Evolutionary conservation across 257 asterid species (phyloP), one percentile per base, ranked within the genome.

Genomic region (Jaltomata sinuosa): DNA sequence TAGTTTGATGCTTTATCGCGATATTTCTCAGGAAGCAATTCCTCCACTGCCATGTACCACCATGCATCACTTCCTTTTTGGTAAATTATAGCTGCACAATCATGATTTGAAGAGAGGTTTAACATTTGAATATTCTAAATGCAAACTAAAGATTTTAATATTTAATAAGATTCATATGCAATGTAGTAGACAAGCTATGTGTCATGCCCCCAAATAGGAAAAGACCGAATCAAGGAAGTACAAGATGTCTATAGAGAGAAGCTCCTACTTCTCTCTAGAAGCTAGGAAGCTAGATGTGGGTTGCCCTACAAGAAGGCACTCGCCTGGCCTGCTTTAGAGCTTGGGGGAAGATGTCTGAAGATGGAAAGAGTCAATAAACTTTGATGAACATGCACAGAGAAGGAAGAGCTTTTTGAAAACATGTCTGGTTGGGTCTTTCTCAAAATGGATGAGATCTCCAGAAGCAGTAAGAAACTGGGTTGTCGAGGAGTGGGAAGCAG

Each of bases 11-110:
- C 97, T 89, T 94, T 93, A 71, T 81, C 87, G 38, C 91, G 95
- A 90, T 94, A 94, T 65, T 89, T 91, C 85, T 92, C 97, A 29
- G 99, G 99, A 91, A 96, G 98, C 87, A 96, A 87, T 84, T 94
- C 99, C 88, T 96, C 99, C 49, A 94, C 94, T 68, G 90, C 79
- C 99, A 96, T 93, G 90, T 93, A 90, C 99, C 99, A 96, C 99
- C 99, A 96, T n/a, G 98, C 99, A 85, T 96, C 99, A 82, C 98
- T 94, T 88, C 99, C 98, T 90, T 94, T 96, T 77, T 93, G 94
- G 80, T 96, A 92, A 86, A 96, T 90, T 87, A 96, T 91, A 83
- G 98, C 99, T 96, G 97, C 85, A 87, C 91, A 88, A 84, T 74
- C 78, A 76, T 27, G 61, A 47, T 76, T 42, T 9, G 1, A 29